Evolutionary conservation across 2,329 filamentous ascomycete species (phyloP).

Genomic region (Fusarium keratoplasticum): DNA sequence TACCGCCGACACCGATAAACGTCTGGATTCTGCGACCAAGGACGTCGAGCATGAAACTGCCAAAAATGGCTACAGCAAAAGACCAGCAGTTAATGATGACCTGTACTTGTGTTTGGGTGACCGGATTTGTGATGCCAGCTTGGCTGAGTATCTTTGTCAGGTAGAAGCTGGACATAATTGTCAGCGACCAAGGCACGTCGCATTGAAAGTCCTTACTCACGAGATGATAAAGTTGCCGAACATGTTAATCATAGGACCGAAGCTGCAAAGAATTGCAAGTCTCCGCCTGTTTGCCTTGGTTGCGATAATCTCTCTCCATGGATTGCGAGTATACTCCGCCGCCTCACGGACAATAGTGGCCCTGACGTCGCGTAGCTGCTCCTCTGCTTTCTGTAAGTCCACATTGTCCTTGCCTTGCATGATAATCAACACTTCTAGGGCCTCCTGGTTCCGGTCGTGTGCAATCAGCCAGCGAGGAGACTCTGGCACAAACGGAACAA

Average conservation of each 20-base stretch:
- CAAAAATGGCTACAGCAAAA: slow-evolving; percentile 48
- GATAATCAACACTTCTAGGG: not conserved
- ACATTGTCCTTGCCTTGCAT: not conserved
- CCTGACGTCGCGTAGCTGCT: not conserved
- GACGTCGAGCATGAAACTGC: slow-evolving; percentile 49
- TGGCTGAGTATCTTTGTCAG: not conserved
- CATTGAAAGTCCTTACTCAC: not conserved
- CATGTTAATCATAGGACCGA: not conserved
- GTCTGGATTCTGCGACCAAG: slow-evolving; percentile 48
- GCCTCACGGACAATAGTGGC: not conserved
- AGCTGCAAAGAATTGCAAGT: not conserved
- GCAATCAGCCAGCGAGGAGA: not conserved
- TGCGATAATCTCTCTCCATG: not conserved
- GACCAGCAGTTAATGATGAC: slow-evolving; percentile 28
- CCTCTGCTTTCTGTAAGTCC: not conserved
- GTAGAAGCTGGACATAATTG: not conserved
- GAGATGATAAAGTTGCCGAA: not conserved
- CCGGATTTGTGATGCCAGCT: not conserved
- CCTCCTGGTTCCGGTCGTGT: not conserved
- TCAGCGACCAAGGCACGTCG: not conserved
- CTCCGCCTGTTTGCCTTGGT: not conserved
- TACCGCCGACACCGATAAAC: slow-evolving; percentile 41
- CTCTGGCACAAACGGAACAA: not conserved
- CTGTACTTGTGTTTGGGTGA: slow-evolving; percentile 44
- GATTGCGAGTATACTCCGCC: not conserved